Percentiles rank a stretch among this genome's conserved stretches.
Evolutionary conservation across 441 rosid genomes (phyloP).

Genomic region (Oxalis stricta): DNA sequence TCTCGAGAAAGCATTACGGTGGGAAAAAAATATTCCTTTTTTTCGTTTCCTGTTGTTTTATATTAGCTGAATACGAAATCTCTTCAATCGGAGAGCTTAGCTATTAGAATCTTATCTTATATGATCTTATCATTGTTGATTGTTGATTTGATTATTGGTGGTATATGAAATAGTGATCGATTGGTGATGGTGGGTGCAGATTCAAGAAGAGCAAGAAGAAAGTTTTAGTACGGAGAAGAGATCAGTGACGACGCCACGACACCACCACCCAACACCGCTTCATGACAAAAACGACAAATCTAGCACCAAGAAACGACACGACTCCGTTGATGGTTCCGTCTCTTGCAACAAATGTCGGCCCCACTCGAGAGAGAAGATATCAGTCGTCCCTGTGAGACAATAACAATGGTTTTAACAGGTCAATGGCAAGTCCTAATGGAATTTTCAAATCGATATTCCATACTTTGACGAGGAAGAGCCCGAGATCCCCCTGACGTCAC

Average conservation of each 20-base stretch:
- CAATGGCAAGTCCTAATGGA: constrained; percentile 63
- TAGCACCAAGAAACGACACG: constrained; percentile 31
- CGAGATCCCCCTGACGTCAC: constrained; percentile 24
- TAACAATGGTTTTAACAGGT: constrained; percentile 27
- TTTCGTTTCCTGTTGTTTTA: too few species aligned
- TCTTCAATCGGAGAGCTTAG: too few species aligned
- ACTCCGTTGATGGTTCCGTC: constrained; percentile 22
- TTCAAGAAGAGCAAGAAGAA: constrained; percentile 48
- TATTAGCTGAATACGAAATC: too few species aligned
- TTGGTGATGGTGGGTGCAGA: constrained; percentile 52
- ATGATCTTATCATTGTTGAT: not conserved
- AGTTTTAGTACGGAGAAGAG: constrained; percentile 10
- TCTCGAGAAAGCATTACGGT: constrained; percentile 4
- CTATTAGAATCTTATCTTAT: too few species aligned
- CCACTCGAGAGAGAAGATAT: constrained; percentile 62
- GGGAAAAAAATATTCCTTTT: not conserved
- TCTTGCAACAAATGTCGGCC: constrained; percentile 90
- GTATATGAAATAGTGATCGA: too few species aligned
- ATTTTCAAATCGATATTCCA: constrained; percentile 61
- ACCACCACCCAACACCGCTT: constrained; percentile 50
- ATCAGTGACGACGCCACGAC: constrained; percentile 20
- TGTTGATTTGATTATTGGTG: not conserved
- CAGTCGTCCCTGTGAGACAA: constrained; percentile 61
- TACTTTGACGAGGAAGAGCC: constrained; percentile 52
- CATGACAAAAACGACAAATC: constrained; percentile 28